Conservation (phyloP, 192 early-diverging fungal species). For the Linderina pennispora region DNA sequence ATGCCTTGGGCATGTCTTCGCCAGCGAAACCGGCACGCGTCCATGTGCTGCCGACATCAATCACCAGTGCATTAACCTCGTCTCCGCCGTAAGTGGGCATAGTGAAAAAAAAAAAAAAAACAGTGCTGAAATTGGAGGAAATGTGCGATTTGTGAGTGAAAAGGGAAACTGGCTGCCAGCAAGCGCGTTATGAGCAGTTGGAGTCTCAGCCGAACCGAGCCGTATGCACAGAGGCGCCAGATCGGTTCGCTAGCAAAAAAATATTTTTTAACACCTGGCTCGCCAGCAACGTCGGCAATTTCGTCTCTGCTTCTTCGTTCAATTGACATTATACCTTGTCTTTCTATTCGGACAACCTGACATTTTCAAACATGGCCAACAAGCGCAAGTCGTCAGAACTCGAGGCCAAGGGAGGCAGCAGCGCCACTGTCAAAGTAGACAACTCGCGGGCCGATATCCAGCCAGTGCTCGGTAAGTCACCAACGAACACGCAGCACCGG, state of each 20-base stretch:
- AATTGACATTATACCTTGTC: too few species aligned
- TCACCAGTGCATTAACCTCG: conserved; percentile 89
- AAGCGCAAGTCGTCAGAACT: conserved; percentile 32
- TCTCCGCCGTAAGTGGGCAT: conserved; percentile 61
- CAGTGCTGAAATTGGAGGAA: background rate
- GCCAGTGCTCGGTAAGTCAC: conserved; percentile 20
- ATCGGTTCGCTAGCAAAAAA: too few species aligned
- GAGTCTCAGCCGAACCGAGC: too few species aligned
- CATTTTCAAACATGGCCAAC: conserved; percentile 24
- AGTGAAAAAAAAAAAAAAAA: background rate
- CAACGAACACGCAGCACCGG: background rate
- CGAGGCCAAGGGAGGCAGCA: conserved; percentile 3
- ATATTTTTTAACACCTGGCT: too few species aligned
- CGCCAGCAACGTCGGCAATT: too few species aligned
- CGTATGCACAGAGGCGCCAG: too few species aligned
- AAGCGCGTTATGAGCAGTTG: too few species aligned
- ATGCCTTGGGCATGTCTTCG: conserved; percentile 86
- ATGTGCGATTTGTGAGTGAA: too few species aligned
- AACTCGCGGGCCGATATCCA: conserved; percentile 27
- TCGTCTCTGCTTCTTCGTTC: too few species aligned
- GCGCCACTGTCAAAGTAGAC: conserved; percentile 27
- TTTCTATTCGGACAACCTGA: too few species aligned
- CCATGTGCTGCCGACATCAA: conserved; percentile 86
- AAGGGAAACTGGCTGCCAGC: too few species aligned
- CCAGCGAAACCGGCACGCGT: conserved; percentile 96